Conservation (phyloP, 768 basidiomycete species). For the Lactarius hatsudake region DNA sequence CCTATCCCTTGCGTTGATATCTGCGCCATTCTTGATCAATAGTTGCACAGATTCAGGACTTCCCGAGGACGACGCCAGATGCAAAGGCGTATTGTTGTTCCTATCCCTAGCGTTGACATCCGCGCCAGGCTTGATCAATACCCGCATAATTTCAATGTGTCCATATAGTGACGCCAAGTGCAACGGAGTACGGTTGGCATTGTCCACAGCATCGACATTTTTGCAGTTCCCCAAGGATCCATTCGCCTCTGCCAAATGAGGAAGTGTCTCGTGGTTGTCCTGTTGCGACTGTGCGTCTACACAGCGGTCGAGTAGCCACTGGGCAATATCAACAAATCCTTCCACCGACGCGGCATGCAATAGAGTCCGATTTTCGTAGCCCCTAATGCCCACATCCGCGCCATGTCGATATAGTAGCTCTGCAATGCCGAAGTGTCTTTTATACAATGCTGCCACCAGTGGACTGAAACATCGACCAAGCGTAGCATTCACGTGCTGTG, state of each 20-base stretch:
- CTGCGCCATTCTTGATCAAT: not conserved
- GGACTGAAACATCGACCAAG: not conserved
- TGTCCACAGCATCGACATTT: not conserved
- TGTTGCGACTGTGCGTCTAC: not conserved
- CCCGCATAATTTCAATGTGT: not conserved
- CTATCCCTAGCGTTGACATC: fast-evolving
- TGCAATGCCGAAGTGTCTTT: not conserved
- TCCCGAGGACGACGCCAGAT: not conserved
- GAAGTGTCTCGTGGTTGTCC: not conserved
- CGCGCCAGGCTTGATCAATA: not conserved
- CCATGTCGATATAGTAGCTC: not conserved
- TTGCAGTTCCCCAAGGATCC: not conserved
- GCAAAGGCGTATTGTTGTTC: not conserved
- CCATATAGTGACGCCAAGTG: not conserved
- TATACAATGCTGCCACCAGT: not conserved
- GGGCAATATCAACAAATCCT: not conserved
- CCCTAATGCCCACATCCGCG: not conserved
- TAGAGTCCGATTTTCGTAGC: not conserved
- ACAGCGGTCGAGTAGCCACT: not conserved
- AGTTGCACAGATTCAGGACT: not conserved
- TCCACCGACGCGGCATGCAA: not conserved
- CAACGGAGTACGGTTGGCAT: not conserved
- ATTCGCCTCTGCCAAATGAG: too few relatives aligned
- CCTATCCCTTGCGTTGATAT: not conserved
- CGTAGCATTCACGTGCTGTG: not conserved